Conservation (phyloP, 1,284 basidiomycete species). For the Heterobasidion parviporum region DNA sequence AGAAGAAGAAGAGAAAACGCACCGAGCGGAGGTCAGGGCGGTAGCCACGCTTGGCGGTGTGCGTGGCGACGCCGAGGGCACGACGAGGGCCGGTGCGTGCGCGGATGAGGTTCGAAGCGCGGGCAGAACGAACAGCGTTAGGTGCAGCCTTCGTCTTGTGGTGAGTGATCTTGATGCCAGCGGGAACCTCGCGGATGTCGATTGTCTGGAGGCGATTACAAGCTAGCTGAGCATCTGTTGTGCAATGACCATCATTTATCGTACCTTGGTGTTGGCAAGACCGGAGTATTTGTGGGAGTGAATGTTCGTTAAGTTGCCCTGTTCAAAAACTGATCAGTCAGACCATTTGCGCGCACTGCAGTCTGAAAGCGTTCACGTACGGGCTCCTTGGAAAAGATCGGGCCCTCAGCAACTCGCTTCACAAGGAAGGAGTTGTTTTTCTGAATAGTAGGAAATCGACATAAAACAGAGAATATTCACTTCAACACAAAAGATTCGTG, state of each 20-base stretch:
- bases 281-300: slow-evolving; percentile 90
- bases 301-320: slow-evolving; percentile 83
- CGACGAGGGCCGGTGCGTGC: slow-evolving; percentile 70
- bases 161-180: slow-evolving; percentile 61
- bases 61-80: slow-evolving; percentile 62
- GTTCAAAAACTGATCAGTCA: not conserved
- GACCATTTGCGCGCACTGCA: not conserved
- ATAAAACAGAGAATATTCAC: not conserved
- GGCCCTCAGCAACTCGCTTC: slow-evolving; percentile 64
- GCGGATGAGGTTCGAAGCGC: slow-evolving; percentile 50
- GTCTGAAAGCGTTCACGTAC: slow-evolving; percentile 36
- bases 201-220: slow-evolving; percentile 42
- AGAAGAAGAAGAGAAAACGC: slow-evolving; percentile 30
- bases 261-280: slow-evolving; percentile 75
- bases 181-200: slow-evolving; percentile 50
- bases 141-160: slow-evolving; percentile 62
- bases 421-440: slow-evolving; percentile 81
- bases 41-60: slow-evolving; percentile 68
- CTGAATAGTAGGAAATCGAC: slow-evolving; percentile 26
- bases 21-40: slow-evolving; percentile 78
- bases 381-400: slow-evolving; percentile 77
- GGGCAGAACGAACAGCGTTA: slow-evolving; percentile 40
- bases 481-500: not conserved
- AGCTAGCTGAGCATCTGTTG: not conserved
- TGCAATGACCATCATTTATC: slow-evolving; percentile 5